Conservation (phyloP, 2,329 filamentous ascomycete species). For the Daldinia eschscholtzii region DNA sequence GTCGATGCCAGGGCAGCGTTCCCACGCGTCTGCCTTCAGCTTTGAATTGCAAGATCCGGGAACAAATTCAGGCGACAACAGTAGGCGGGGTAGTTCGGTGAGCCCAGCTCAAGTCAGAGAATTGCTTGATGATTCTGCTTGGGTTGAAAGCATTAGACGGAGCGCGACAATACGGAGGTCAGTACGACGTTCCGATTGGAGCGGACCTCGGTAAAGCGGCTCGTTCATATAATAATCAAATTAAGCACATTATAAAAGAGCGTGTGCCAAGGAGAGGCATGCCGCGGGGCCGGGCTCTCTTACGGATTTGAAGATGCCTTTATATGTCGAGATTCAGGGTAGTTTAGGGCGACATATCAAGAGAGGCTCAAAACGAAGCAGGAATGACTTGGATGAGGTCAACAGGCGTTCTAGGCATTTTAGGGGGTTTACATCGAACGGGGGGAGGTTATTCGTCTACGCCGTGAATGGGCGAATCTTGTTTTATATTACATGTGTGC, state of each 20-base stretch:
- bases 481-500: constrained; percentile 24
- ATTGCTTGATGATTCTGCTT: constrained; percentile 88
- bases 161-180: constrained; percentile 78
- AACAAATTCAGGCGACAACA: constrained; percentile 57
- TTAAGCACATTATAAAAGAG: constrained; percentile 29
- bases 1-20: constrained; percentile 57
- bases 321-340: constrained; percentile 15
- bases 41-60: constrained; percentile 67
- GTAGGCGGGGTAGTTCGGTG: constrained; percentile 75
- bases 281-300: constrained; percentile 10
- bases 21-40: constrained; percentile 67
- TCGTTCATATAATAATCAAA: constrained; percentile 15
- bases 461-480: constrained; percentile 33
- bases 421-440: constrained; percentile 27
- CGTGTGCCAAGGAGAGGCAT: constrained; percentile 14
- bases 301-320: constrained; percentile 17
- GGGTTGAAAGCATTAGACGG: constrained; percentile 91
- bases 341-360: constrained; percentile 31
- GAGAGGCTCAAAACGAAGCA: constrained; percentile 23
- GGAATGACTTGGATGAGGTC: constrained; percentile 43
- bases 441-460: constrained; percentile 26
- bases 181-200: constrained; percentile 53
- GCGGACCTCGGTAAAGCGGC: constrained; percentile 38
- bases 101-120: constrained; percentile 83
- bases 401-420: constrained; percentile 39